Conservation (phyloP, 345 rosid genomes). For the Boechera retrofracta region DNA sequence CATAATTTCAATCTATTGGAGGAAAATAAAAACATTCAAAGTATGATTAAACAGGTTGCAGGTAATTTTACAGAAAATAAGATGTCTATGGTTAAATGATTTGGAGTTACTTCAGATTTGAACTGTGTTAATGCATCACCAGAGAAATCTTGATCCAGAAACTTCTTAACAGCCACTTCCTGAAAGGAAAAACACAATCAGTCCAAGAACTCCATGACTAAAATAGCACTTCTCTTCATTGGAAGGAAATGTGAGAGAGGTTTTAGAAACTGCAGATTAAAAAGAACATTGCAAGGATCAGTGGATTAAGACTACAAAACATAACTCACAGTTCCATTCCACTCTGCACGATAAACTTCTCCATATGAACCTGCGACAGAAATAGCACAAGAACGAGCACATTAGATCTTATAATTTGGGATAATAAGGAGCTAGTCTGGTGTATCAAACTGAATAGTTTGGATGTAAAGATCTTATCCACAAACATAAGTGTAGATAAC, state of each 20-base stretch:
- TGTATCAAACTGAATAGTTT: constrained; percentile 27
- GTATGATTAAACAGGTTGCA: constrained; percentile 15
- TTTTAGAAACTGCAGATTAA: constrained; percentile 18
- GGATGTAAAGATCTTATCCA: constrained; percentile 18
- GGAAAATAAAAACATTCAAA: constrained; percentile 21
- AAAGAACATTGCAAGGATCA: constrained; percentile 28
- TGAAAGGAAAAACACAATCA: constrained; percentile 48
- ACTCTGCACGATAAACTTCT: constrained; percentile 88
- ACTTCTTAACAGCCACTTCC: constrained; percentile 99
- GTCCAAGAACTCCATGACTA: constrained; percentile 17
- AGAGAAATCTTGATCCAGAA: constrained; percentile 87
- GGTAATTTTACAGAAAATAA: constrained; percentile 19
- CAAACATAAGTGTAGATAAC: constrained; percentile 17
- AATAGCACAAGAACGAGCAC: constrained; percentile 12
- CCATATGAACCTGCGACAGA: constrained; percentile 86
- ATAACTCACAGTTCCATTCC: constrained; percentile 95
- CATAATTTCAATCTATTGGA: constrained; percentile 88
- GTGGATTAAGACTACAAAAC: constrained; percentile 26
- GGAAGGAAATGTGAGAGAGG: constrained; percentile 9
- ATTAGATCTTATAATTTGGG: constrained; percentile 17
- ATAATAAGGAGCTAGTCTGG: neutral
- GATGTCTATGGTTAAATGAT: constrained; percentile 23
- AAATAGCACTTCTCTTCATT: constrained; percentile 16
- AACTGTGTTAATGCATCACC: constrained; percentile 93
- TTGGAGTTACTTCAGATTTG: constrained; percentile 71